Conservation (phyloP, 1,139 yeast species). For the Protomyces lactucae-debilis region DNA sequence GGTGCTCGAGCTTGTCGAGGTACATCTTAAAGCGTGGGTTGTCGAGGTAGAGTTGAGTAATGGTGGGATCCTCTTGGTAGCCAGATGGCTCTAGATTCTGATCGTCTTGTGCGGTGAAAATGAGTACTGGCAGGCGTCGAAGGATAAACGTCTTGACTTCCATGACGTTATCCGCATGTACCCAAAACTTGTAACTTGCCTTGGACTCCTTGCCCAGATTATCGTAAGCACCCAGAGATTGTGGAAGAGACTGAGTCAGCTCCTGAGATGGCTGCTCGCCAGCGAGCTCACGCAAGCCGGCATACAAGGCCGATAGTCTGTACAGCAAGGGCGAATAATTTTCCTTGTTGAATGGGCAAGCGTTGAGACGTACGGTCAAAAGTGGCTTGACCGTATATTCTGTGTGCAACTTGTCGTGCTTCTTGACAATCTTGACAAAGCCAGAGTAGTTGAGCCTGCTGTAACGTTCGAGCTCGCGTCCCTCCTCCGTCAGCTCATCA, state of each 20-base stretch:
- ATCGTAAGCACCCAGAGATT: constrained; percentile 14
- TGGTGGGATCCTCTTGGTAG: constrained; percentile 60
- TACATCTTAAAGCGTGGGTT: constrained; percentile 76
- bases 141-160: constrained; percentile 91
- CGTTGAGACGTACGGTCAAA: constrained; percentile 77
- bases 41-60: constrained; percentile 84
- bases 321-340: constrained; percentile 57
- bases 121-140: constrained; percentile 86
- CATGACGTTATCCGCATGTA: constrained; percentile 93
- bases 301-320: constrained; percentile 21
- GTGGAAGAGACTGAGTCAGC: constrained; percentile 11
- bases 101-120: constrained; percentile 50
- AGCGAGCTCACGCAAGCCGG: constrained; percentile 14
- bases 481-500: constrained; percentile 66
- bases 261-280: constrained; percentile 7
- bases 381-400: constrained; percentile 82
- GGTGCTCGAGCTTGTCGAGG: constrained; percentile 69
- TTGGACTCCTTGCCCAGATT: constrained; percentile 38
- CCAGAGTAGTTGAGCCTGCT: constrained; percentile 92
- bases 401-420: constrained; percentile 87
- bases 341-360: constrained; percentile 87
- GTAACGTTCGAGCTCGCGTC: constrained; percentile 84
- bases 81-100: constrained; percentile 41
- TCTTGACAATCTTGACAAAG: constrained; percentile 86
- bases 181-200: constrained; percentile 86